Base-by-base conservation (phyloP, 2,329 filamentous ascomycete species). In the Plectosphaerella cucumerina region DNA sequence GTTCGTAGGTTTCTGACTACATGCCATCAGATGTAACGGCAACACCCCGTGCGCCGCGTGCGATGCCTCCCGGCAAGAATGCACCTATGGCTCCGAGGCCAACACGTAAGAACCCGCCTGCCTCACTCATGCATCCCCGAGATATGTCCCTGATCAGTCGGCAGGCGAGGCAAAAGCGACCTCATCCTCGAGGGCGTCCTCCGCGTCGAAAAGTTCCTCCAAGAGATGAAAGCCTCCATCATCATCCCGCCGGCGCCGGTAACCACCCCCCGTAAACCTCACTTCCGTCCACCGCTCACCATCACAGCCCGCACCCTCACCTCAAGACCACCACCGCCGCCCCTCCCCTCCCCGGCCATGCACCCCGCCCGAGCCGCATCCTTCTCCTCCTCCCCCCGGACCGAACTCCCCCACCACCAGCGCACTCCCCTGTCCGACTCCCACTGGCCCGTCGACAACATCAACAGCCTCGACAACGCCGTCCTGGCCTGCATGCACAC, bases 151-250 rank as follows among this genome's bases (percentile, higher is more conserved):
- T 50, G 50, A 55, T 39, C 20, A 35, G 51, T 31, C 26, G 26
- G 6, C 11, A 76, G 70, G 44, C 67, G 75, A 52, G 74, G 74
- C 26, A 79, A 79, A 57, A 77, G 70, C 42, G 76, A 79, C 51
- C 62, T 78, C 44, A 77, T 79, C 20, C 67, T 79, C 3, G 75
- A 78, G 51, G 74, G 75, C 5, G 73, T 77, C 3, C 57, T 78
- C 2, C 66, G 76, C 14, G 70, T 78, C 18, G 76, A 79, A 55
- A 70, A 64, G 47, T 64, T 71, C 11, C 64, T 79, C 5, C 67
- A 73, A 18, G 71, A 77, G 51, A 66, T 78, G 53, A 72, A 70
- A 48, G 61, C 67, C 20, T 66, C 62, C 20, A 60, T 77, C 49
- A 71, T 73, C 37, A 63, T 9, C 6, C 17, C 18, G 20, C 39